Base-by-base conservation (phyloP, 192 early-diverging fungal genomes). In the Coemansia sp. region DNA sequence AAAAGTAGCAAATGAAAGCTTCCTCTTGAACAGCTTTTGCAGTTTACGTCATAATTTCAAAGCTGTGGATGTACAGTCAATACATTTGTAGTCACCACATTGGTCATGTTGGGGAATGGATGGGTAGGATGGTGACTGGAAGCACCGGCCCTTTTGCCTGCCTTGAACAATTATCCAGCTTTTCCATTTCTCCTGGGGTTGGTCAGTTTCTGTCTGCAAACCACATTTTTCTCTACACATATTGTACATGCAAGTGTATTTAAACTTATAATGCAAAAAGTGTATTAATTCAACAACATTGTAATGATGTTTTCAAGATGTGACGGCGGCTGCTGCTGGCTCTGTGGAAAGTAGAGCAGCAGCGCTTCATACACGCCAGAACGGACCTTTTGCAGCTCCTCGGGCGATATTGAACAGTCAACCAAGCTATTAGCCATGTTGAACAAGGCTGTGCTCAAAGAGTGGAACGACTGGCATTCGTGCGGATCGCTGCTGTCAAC, bases 401-500 rank as follows among this genome's bases (percentile, higher is more conserved):
- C 59, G 17, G 58, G 57, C 39, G 50, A 29, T n/a, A 53, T 3
- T 4, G 5, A 32, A 1, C 29, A 2, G 22, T 51, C 45, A 17
- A 4, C 56, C 4, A 17, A 39, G 7, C 10, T 47, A 14, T 39
- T 24, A n/a, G 60, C 23, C 12, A 75, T 74, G 53, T 72, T 69
- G 53, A 81, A 81, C 35, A 81, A 62, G 5, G 78, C 78, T 0
- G 67, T 81, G 63, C 72, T 81, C n/a, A 81, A 69, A 5, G 73
- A 65, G 24, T 77, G 73, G 67, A 79, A 79, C 48, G 64, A 49
- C 54, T 73, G 72, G 38, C 66, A 63, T 41, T 81, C 71, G 49
- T 39, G 60, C 12, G 52, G 43, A 35, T 81, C 74, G 25, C 67
- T 37, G 52, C 86, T 83, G 61, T 96, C 81, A 5, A 98, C 92